Evolutionary conservation across 768 basidiomycete species (phyloP).

Genomic region (Hericium rajendrae): DNA sequence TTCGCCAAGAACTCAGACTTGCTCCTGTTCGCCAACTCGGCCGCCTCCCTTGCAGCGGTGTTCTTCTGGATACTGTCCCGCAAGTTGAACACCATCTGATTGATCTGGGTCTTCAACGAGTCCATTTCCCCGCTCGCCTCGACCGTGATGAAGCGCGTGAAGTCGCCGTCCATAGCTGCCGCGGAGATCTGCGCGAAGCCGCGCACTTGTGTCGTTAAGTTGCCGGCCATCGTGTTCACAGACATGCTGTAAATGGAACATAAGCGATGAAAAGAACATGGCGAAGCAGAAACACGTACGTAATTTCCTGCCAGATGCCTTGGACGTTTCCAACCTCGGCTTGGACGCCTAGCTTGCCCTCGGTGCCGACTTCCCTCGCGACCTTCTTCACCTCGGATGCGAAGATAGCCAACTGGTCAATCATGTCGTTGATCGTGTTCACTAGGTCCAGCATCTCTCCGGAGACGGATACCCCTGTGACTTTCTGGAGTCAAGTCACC

Average conservation of each 20-base stretch:
- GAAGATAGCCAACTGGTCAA: slow-evolving; percentile 58
- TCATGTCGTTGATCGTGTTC: slow-evolving; percentile 93
- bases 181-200: slow-evolving; percentile 98
- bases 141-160: slow-evolving; percentile 97
- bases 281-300: slow-evolving; percentile 40
- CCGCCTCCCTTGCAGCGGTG: slow-evolving; percentile 92
- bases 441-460: slow-evolving; percentile 96
- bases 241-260: slow-evolving; percentile 48
- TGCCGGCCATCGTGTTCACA: slow-evolving; percentile 96
- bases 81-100: slow-evolving; percentile 98
- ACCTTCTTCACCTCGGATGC: slow-evolving; percentile 87
- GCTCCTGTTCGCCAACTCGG: slow-evolving; percentile 92
- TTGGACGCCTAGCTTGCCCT: slow-evolving; percentile 97
- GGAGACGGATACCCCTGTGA: slow-evolving; percentile 82
- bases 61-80: slow-evolving; percentile 98
- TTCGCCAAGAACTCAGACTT: slow-evolving; percentile 99
- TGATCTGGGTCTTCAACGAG: slow-evolving; percentile 96
- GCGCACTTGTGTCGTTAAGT: slow-evolving; percentile 95
- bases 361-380: slow-evolving; percentile 94
- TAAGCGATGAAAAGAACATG: neutral
- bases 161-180: slow-evolving; percentile 97
- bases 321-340: slow-evolving; percentile 96
- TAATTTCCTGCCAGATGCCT: slow-evolving; percentile 98
- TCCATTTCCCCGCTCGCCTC: slow-evolving; percentile 99
- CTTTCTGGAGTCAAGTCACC: slow-evolving; percentile 93